Percentiles rank a stretch among this genome's conserved stretches.
These are phyloP conservation scores for Solanum medicagineum DNA, from an alignment of 257 asterid species.

Conservation along the genomic window DNA sequence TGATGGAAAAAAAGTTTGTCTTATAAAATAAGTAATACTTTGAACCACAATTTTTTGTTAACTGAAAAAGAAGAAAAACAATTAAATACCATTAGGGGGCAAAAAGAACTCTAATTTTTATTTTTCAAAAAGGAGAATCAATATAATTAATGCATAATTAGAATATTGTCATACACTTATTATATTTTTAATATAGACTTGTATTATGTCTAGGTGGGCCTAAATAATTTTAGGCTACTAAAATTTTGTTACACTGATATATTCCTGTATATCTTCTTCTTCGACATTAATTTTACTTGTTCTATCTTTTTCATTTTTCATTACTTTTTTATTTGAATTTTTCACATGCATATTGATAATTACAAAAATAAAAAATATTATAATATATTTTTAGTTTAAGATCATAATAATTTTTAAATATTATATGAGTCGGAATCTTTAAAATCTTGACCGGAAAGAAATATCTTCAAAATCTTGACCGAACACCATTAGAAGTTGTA, in stretches of 20 bases:
- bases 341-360: background rate
- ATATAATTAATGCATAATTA: background rate
- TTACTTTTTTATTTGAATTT: background rate
- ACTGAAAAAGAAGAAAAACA: background rate
- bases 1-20: background rate
- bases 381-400: background rate
- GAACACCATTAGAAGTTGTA: background rate
- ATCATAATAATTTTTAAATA: background rate
- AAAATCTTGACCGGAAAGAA: background rate
- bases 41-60: background rate
- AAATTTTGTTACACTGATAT: background rate
- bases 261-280: background rate
- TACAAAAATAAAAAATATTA: background rate
- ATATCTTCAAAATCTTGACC: background rate
- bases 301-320: background rate
- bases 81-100: background rate
- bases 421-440: background rate
- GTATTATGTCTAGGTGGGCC: background rate
- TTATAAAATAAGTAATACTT: background rate
- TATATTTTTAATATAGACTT: background rate
- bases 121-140: background rate
- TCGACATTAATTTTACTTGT: background rate
- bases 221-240: background rate
- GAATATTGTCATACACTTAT: background rate
- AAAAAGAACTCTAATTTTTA: background rate